These are phyloP conservation scores for Leccinum solheimii DNA, from an alignment of 1,284 basidiomycete species.

Conservation along the genomic window DNA sequence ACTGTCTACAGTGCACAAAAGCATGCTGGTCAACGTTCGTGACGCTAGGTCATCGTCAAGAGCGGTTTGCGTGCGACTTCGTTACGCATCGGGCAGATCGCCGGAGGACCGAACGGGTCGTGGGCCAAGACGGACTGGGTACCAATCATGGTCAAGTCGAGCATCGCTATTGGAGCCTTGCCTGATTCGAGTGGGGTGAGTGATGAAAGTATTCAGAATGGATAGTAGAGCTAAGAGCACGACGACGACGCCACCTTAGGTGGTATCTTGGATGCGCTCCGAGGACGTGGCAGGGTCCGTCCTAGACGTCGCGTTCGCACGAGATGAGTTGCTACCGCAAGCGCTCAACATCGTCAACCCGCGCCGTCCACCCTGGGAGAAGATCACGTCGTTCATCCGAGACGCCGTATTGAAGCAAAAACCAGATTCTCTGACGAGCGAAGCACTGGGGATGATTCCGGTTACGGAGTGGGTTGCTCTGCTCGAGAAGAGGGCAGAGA, in stretches of 20 bases:
- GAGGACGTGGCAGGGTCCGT: slow-evolving; percentile 21
- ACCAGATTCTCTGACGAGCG: not conserved
- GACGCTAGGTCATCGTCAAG: slow-evolving; percentile 24
- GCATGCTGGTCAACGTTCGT: not conserved
- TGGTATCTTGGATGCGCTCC: slow-evolving; percentile 27
- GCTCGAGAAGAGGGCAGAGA: slow-evolving; percentile 17
- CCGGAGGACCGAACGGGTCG: slow-evolving; percentile 28
- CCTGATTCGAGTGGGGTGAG: slow-evolving; percentile 12
- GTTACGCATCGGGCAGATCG: slow-evolving; percentile 37
- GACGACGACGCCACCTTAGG: slow-evolving; percentile 6
- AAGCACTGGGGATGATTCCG: slow-evolving; percentile 12
- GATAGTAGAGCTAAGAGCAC: not conserved
- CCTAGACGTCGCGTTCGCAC: slow-evolving; percentile 25
- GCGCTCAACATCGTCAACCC: slow-evolving; percentile 27
- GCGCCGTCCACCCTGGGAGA: slow-evolving; percentile 13
- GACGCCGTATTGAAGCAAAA: slow-evolving; percentile 11
- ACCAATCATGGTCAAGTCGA: slow-evolving; percentile 34
- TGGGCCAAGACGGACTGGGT: slow-evolving; percentile 39
- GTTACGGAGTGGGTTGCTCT: slow-evolving; percentile 21
- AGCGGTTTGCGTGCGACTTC: slow-evolving; percentile 27
- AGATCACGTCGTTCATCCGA: slow-evolving; percentile 17
- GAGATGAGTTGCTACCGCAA: not conserved
- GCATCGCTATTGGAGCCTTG: slow-evolving; percentile 21
- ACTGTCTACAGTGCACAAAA: no score
- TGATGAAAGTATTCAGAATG: not conserved